Conservation (phyloP, 306 rosid genomes). For the Dryas octopetala region DNA sequence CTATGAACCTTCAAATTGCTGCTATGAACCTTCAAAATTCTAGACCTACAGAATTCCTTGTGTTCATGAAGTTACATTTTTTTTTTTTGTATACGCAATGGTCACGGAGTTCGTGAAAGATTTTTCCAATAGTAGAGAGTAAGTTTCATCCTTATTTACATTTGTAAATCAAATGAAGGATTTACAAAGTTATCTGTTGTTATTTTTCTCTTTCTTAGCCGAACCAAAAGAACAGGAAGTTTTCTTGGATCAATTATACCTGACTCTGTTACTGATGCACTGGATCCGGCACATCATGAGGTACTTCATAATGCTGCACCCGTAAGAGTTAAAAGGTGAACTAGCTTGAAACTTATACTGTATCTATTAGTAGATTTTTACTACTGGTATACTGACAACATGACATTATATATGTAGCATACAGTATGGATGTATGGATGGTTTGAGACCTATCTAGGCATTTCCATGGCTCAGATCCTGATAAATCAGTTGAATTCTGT, state of each 20-base stretch:
- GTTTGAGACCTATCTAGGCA: background rate
- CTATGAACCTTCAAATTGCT: too few species aligned
- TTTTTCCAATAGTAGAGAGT: background rate
- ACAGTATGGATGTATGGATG: background rate
- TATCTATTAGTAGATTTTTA: background rate
- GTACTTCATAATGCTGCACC: conserved; percentile 79
- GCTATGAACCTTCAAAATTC: background rate
- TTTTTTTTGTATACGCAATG: too few species aligned
- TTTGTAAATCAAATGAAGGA: conserved; percentile 11
- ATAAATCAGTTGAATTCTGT: background rate
- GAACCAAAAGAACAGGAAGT: conserved; percentile 68
- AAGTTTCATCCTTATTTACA: background rate
- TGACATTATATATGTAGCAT: too few species aligned
- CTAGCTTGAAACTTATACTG: background rate
- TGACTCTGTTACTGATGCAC: conserved; percentile 62
- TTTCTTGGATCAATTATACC: conserved; percentile 87
- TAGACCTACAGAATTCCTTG: background rate
- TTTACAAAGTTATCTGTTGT: conserved; percentile 24
- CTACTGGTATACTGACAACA: background rate
- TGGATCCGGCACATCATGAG: conserved; percentile 79
- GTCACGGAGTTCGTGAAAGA: background rate
- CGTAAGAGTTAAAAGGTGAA: conserved; percentile 80
- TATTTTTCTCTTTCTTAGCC: conserved; percentile 28
- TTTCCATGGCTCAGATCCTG: background rate
- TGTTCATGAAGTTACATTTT: background rate